phyloP scores from a whole-genome alignment of 345 rosid genomes.

The Lenwebbia sp. region DNA sequence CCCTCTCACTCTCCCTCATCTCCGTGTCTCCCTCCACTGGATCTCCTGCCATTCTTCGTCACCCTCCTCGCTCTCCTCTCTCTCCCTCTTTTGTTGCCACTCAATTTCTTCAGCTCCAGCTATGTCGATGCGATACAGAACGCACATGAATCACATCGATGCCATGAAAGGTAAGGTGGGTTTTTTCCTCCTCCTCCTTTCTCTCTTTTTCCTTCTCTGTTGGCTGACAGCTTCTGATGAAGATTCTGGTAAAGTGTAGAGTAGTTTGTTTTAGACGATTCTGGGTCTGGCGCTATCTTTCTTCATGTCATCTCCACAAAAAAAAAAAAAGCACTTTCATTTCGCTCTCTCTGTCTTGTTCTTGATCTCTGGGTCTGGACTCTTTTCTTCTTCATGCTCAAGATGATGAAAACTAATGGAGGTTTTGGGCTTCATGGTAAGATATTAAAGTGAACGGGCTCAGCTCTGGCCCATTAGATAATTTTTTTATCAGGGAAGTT shows the following conservation, averaged over 20 bases:
- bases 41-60: neutral
- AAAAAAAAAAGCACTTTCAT: neutral
- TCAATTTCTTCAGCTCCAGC: neutral
- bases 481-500: too few relatives aligned
- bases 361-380: neutral
- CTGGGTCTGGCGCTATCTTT: neutral
- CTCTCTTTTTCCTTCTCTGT: neutral
- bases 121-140: neutral
- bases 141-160: neutral
- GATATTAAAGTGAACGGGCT: neutral
- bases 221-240: neutral
- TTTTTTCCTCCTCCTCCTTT: neutral
- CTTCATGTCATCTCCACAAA: neutral
- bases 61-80: neutral
- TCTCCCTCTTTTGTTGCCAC: neutral
- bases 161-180: neutral
- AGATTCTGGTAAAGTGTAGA: neutral
- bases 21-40: neutral
- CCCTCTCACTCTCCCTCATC: slow-evolving; percentile 13
- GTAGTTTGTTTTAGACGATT: neutral
- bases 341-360: neutral
- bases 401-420: neutral
- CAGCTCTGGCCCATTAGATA: neutral
- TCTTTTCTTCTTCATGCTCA: neutral
- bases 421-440: neutral